Evolutionary conservation across 1,139 yeast species (phyloP).

Genomic region (Blastobotrys petasosporus): DNA sequence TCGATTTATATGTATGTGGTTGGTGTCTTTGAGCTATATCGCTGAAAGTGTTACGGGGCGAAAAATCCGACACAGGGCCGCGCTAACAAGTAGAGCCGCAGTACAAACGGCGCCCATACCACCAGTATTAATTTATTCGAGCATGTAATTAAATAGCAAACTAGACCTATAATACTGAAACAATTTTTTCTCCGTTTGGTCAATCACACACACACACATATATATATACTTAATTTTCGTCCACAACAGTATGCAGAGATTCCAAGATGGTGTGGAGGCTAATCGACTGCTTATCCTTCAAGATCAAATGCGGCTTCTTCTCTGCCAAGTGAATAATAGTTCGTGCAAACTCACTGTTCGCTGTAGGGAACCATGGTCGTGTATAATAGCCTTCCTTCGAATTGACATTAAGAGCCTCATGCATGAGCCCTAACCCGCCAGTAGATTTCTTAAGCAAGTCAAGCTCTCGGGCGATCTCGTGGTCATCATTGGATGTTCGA

Average conservation of each 20-base stretch:
- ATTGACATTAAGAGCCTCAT: conserved; percentile 71
- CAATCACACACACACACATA: too few relatives aligned
- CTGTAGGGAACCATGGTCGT: conserved; percentile 92
- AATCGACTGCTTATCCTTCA: conserved; percentile 33
- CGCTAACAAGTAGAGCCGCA: neutral
- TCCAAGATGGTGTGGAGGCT: too few relatives aligned
- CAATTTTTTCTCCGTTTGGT: too few relatives aligned
- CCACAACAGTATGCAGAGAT: too few relatives aligned
- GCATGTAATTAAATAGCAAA: too few relatives aligned
- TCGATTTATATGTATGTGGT: neutral
- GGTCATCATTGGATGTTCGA: conserved; percentile 66
- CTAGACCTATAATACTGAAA: too few relatives aligned
- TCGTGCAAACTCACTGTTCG: conserved; percentile 85
- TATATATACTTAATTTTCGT: too few relatives aligned
- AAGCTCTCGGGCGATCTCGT: conserved; percentile 52
- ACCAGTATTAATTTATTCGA: too few relatives aligned
- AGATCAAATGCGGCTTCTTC: conserved; percentile 67
- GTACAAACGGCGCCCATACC: neutral
- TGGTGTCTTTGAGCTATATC: neutral
- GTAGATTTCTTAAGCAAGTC: conserved; percentile 54
- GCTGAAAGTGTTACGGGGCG: too few relatives aligned
- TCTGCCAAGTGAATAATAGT: conserved; percentile 69
- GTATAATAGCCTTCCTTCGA: conserved; percentile 43
- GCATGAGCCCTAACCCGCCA: conserved; percentile 73
- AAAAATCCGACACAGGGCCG: too few relatives aligned